Conservation (phyloP, 2,329 filamentous ascomycete genomes). For the Phoma sp. region DNA sequence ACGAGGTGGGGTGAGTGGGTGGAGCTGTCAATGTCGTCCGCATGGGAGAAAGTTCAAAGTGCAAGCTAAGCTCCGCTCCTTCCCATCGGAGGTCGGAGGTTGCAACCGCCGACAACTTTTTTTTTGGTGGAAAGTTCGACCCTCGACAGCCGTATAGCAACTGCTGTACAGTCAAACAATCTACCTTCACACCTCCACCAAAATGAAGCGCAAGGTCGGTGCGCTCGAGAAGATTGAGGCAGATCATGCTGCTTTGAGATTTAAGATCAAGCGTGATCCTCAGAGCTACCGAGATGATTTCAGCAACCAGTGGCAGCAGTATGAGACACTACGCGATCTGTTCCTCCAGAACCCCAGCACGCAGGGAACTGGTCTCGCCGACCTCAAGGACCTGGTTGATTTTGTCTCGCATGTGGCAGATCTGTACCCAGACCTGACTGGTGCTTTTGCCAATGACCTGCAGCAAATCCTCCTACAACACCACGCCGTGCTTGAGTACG, state of each 20-base stretch:
- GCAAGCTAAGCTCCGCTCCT: background rate
- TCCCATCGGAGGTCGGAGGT: background rate
- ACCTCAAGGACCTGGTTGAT: constrained; percentile 89
- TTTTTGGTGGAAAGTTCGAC: background rate
- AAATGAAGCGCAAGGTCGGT: constrained; percentile 87
- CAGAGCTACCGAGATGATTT: constrained; percentile 92
- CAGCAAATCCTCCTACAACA: constrained; percentile 81
- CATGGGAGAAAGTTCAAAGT: background rate
- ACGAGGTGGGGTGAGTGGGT: background rate
- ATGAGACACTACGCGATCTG: constrained; percentile 88
- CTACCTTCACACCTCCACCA: background rate
- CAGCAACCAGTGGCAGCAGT: constrained; percentile 84
- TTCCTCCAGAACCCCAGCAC: constrained; percentile 84
- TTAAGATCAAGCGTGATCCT: constrained; percentile 89
- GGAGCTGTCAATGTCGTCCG: background rate
- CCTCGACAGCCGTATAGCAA: too few relatives aligned
- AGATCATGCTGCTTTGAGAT: constrained; percentile 74
- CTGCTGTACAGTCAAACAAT: too few relatives aligned
- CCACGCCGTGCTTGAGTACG: constrained; percentile 80
- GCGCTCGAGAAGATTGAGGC: constrained; percentile 96
- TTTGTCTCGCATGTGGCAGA: constrained; percentile 93
- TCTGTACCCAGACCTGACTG: constrained; percentile 84
- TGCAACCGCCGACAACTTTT: background rate
- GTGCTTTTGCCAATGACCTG: constrained; percentile 78
- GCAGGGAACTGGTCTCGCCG: constrained; percentile 78